A percentile compares a stretch with the other conserved stretches of the same genome.
phyloP scores from a whole-genome alignment of 2,329 filamentous ascomycete genomes.

The Polytolypa hystricis region DNA sequence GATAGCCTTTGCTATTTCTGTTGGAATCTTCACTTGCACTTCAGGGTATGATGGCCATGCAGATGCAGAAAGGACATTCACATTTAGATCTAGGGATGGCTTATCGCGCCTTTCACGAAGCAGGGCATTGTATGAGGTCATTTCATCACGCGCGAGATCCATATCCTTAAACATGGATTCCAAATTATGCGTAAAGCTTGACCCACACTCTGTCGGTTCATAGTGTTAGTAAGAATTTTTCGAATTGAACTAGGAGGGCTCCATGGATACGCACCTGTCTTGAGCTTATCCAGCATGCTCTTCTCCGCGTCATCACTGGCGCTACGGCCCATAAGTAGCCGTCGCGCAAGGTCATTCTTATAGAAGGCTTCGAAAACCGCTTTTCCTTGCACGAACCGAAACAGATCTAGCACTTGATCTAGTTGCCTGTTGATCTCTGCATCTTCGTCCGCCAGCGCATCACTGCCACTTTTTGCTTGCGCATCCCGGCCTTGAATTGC shows the following conservation, averaged over 20 bases:
- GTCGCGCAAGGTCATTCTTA: conserved; percentile 87
- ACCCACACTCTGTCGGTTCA: conserved; percentile 62
- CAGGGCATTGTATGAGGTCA: conserved; percentile 71
- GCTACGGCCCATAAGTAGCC: conserved; percentile 82
- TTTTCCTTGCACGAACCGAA: conserved; percentile 94
- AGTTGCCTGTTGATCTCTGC: conserved; percentile 83
- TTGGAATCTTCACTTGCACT: conserved; percentile 60
- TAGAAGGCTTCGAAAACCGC: conserved; percentile 98
- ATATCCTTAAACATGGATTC: conserved; percentile 99
- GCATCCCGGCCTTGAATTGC: conserved; percentile 60
- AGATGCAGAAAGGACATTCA: conserved; percentile 80
- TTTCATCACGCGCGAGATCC: conserved; percentile 83
- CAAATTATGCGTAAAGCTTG: conserved; percentile 88
- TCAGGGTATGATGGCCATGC: conserved; percentile 92
- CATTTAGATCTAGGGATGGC: conserved; percentile 58
- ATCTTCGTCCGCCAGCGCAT: conserved; percentile 70
- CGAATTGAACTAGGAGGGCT: too few species aligned
- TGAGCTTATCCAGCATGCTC: conserved; percentile 85
- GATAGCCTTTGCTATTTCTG: conserved; percentile 63
- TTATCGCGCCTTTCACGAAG: conserved; percentile 49
- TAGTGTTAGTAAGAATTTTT: conserved; percentile 6
- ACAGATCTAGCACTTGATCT: conserved; percentile 84
- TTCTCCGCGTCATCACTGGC: conserved; percentile 91
- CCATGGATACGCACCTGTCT: conserved; percentile 45
- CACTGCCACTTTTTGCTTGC: conserved; percentile 42